Evolutionary conservation across 2,329 filamentous ascomycete genomes (phyloP), one percentile per base, ranked within the genome.

Genomic region (Fusarium sp.): DNA sequence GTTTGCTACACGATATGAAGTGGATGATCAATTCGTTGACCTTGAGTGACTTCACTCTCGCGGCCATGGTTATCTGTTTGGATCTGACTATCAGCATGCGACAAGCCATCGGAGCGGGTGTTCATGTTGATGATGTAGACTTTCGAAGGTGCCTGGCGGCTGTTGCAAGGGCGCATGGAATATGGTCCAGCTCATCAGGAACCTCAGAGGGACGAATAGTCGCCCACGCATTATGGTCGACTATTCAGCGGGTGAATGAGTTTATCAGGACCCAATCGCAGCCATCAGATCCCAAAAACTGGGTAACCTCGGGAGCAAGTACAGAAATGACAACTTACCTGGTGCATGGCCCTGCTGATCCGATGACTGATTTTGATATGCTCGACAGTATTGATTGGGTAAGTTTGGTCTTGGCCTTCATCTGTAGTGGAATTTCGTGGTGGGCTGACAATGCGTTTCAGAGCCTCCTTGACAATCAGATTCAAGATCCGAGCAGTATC

Each of bases 1-100:
- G 85, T 0, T 79, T 81, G 9, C 58, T 88, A 6, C 77, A 82
- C 58, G 77, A 80, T 8, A 80, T 85, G 42, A 75, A 81, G 23
- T 86, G 84, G 81, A 83, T 87, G 73, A 61, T 86, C 3, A 81
- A 78, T 2, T 81, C 82, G 0, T 75, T 88, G 18, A 80, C 83
- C 1, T 78, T 79, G 44, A 82, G 85, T n/a, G 85, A 88, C 58
- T 87, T 85, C 45, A 78, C 88, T 3, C 79, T 88, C 2, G 86
- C 86, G 0, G 82, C 83, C 11, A 87, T 87, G 82, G 82, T 88
- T 17, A 73, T 88, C 6, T 88, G 84, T 59, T 71, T 87, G 0
- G 76, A 80, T 23, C 55, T 80, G 0, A 78, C 77, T 0, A 56
- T 79, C 5, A 63, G 54, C 20, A 70, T 78, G 52, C 37, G 30